Base-by-base conservation (phyloP, 2,329 filamentous ascomycete species). In the Lasiodiplodia theobromae region DNA sequence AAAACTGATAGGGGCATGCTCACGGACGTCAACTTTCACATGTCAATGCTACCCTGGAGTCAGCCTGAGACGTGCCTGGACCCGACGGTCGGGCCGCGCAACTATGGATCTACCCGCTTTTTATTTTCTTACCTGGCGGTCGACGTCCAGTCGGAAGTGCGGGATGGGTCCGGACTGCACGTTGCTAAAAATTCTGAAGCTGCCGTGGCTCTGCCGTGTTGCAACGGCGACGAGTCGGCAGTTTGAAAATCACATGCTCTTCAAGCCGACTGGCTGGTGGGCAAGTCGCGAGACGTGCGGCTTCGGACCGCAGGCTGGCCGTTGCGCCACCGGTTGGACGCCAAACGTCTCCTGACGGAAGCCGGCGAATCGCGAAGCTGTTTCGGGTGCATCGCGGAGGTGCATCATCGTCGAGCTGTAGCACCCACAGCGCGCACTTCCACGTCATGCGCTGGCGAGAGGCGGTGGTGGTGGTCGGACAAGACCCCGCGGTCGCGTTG, bases 101-200 rank as follows among this genome's bases (percentile, higher is more conserved):
- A 60, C 38, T 47, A 60, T 60, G 57, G 57, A 60, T 60, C 57
- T 60, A 60, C 44, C 57, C 57, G 57, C 57, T 38, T 56, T 54
- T 56, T 56, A 16, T 34, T 21, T 37, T 47, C 56, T 31, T 18
- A 60, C 21, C 44, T 47, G 23, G 57, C 38, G 10, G 25, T 28
- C 7, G 37, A 11, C 37, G 7, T 62, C 57, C 58, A 63, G 58
- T 63, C 58, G 58, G 38, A 34, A 23, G 2, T 2, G 7, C 23
- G 11, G 23, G 38, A 63, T 37, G 28, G 49, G 18, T 37, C 49
- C 58, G 49, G 40, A 16, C 40, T 63, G 40, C 40, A 51, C 44
- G 58, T 40, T 60, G 21, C 37, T 49, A 18, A 60, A 60, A 28
- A 21, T 7, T 47, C 34, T 40, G 37, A 47, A 47, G 44, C 44